Conservation (phyloP, 306 rosid genomes). For the Vachellia pachyceras region DNA sequence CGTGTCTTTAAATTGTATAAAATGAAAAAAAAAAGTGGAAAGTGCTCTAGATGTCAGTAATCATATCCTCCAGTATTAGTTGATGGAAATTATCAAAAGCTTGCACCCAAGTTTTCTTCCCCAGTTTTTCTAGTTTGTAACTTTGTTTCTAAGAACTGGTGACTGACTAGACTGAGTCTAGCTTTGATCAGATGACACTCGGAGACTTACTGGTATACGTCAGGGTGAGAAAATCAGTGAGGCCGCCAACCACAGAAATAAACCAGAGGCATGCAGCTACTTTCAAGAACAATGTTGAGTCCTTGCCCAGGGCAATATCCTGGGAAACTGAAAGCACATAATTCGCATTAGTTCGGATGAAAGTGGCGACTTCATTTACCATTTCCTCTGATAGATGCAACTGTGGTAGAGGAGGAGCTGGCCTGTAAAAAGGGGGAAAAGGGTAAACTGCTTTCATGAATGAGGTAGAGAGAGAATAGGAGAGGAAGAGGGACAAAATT, state of each 20-base stretch:
- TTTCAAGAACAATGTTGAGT: slow-evolving; percentile 80
- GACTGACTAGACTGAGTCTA: slow-evolving; percentile 6
- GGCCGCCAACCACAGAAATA: slow-evolving; percentile 73
- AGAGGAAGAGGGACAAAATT: background rate
- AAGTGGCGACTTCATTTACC: slow-evolving; percentile 65
- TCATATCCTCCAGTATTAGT: background rate
- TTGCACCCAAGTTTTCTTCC: background rate
- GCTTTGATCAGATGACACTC: slow-evolving; percentile 8
- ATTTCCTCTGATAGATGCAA: slow-evolving; percentile 84
- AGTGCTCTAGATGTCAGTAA: background rate
- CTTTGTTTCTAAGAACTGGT: slow-evolving; percentile 18
- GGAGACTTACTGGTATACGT: slow-evolving; percentile 74
- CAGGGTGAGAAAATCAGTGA: slow-evolving; percentile 86
- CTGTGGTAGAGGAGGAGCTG: slow-evolving; percentile 91
- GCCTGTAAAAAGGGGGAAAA: slow-evolving; percentile 58
- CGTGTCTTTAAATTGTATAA: no score
- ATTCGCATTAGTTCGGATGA: slow-evolving; percentile 63
- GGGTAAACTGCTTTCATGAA: background rate
- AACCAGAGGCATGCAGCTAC: slow-evolving; percentile 76
- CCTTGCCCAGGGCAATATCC: slow-evolving; percentile 75
- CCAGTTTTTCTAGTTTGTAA: background rate
- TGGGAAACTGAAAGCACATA: slow-evolving; percentile 71
- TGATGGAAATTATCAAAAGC: background rate
- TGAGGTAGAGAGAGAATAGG: background rate
- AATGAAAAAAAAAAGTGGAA: no score